Conservation (phyloP, 2,329 filamentous ascomycete genomes). For the Aspergillus puulaauensis region DNA sequence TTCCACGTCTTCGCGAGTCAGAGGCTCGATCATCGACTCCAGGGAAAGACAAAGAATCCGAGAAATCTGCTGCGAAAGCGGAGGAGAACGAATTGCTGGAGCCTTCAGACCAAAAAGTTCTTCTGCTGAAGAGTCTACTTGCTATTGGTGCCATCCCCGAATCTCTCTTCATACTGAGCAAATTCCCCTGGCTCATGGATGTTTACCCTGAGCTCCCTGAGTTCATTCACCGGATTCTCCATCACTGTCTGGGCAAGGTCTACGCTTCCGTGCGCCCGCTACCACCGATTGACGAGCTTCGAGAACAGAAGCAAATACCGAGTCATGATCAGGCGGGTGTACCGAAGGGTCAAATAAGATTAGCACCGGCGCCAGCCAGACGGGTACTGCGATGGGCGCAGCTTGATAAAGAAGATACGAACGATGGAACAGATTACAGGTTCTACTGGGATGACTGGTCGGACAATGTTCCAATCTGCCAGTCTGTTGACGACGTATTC, state of each 20-base stretch:
- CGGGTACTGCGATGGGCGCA: conserved; percentile 80
- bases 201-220: conserved; percentile 78
- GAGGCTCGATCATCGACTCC: conserved; percentile 52
- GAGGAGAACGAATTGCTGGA: conserved; percentile 61
- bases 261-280: conserved; percentile 56
- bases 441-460: conserved; percentile 99
- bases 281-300: conserved; percentile 39
- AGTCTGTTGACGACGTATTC: conserved; percentile 87
- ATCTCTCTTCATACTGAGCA: conserved; percentile 85
- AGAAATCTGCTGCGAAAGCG: conserved; percentile 35
- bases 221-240: conserved; percentile 79
- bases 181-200: conserved; percentile 89
- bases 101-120: conserved; percentile 82
- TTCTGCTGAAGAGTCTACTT: conserved; percentile 78
- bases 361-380: conserved; percentile 59
- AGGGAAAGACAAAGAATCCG: conserved; percentile 54
- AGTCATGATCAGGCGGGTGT: conserved; percentile 66
- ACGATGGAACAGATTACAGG: conserved; percentile 73
- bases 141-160: conserved; percentile 92
- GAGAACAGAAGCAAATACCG: conserved; percentile 51
- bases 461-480: conserved; percentile 89
- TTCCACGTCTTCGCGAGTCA: conserved; percentile 52
- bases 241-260: conserved; percentile 78
- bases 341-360: conserved; percentile 67
- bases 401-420: conserved; percentile 72